A percentile compares a stretch with the other conserved stretches of the same genome.
Evolutionary conservation across 805 yeast genomes (phyloP).

Genomic region (Kuraishia ogatae): DNA sequence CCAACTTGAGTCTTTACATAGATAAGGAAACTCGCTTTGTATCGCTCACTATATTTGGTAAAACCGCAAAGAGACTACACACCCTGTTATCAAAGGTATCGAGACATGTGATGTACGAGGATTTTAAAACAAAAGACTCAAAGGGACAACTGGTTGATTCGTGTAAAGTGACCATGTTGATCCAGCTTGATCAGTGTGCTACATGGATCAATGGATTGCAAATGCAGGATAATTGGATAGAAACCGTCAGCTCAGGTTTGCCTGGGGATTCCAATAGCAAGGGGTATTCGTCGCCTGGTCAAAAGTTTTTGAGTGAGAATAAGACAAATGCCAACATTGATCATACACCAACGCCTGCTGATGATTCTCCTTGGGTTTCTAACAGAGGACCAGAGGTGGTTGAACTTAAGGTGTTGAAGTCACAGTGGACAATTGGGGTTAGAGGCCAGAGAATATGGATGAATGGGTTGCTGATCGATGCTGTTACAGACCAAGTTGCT

Average conservation of each 20-base stretch:
- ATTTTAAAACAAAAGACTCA: slow-evolving; percentile 4
- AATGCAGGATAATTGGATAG: slow-evolving; percentile 20
- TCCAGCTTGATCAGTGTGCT: slow-evolving; percentile 11
- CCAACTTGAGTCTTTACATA: slow-evolving; percentile 22
- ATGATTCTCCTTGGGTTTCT: background rate
- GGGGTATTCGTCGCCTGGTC: background rate
- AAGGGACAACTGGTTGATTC: background rate
- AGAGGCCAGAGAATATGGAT: slow-evolving; percentile 15
- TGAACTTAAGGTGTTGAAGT: slow-evolving; percentile 31
- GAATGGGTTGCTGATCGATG: slow-evolving; percentile 17
- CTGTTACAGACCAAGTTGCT: slow-evolving; percentile 16
- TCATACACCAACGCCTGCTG: background rate
- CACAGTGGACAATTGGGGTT: slow-evolving; percentile 30
- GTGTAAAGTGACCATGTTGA: slow-evolving; percentile 13
- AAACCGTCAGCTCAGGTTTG: slow-evolving; percentile 6
- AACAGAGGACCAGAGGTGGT: slow-evolving; percentile 15
- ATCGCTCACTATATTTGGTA: slow-evolving; percentile 13
- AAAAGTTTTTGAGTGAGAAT: background rate
- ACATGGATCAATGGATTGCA: slow-evolving; percentile 17
- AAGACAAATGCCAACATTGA: background rate
- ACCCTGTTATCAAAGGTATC: slow-evolving; percentile 12
- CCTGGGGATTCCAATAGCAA: background rate
- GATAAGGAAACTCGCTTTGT: slow-evolving; percentile 20
- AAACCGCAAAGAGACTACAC: slow-evolving; percentile 16
- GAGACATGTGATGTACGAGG: slow-evolving; percentile 18